Conservation (phyloP, 208 protist genomes). For the Trypanosoma cruzi region DNA sequence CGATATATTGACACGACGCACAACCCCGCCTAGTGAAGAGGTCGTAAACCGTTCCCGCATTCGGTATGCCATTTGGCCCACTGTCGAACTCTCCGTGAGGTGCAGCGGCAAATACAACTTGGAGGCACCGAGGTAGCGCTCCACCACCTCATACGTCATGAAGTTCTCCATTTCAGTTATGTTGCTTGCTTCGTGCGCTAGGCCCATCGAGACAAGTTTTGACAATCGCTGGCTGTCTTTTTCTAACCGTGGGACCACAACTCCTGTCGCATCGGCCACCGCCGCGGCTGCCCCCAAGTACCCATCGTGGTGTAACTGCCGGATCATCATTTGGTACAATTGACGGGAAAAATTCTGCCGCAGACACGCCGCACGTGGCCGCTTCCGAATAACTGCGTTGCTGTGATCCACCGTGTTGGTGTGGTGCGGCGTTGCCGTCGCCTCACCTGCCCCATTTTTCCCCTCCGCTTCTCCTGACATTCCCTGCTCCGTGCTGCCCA, state of each 20-base stretch:
- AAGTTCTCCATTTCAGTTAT: constrained; percentile 41
- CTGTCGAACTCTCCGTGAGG: constrained; percentile 48
- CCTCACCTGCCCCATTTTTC: background rate
- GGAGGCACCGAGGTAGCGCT: constrained; percentile 72
- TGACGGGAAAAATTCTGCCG: constrained; percentile 48
- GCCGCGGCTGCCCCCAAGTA: constrained; percentile 67
- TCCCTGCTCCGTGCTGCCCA: background rate
- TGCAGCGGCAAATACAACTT: constrained; percentile 74
- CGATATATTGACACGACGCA: constrained; percentile 70
- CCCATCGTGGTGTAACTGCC: constrained; percentile 84
- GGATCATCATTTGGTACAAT: constrained; percentile 79
- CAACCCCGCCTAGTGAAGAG: constrained; percentile 63
- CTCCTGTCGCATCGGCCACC: constrained; percentile 76
- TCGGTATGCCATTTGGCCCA: constrained; percentile 50
- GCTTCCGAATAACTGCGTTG: constrained; percentile 38
- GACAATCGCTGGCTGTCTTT: constrained; percentile 44
- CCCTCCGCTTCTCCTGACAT: constrained; percentile 12
- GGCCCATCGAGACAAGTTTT: constrained; percentile 46
- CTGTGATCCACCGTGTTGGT: constrained; percentile 6
- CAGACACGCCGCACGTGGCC: constrained; percentile 47
- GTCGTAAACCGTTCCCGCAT: constrained; percentile 75
- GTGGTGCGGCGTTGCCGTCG: background rate
- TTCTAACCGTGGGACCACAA: constrained; percentile 55
- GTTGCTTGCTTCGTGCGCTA: constrained; percentile 48
- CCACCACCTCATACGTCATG: constrained; percentile 55